Base-by-base conservation (phyloP, 148 eudicot species). In the Bassia scoparia region DNA sequence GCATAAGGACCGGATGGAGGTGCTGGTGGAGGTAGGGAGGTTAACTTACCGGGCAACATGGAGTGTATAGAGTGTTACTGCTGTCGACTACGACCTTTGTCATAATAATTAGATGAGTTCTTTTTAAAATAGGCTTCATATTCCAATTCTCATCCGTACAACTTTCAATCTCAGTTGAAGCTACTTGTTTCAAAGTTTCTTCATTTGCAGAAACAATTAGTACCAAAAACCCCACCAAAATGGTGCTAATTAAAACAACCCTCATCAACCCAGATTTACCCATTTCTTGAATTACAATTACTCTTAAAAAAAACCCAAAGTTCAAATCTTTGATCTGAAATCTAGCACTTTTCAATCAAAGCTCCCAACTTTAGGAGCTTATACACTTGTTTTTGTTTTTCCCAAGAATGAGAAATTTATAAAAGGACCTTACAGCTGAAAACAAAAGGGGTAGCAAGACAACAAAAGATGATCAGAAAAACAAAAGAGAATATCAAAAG, bases 11-110 rank as follows among this genome's bases (percentile, higher is more conserved):
- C n/a, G n/a, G n/a, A n/a, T n/a, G n/a, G n/a, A n/a, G n/a, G n/a
- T n/a, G n/a, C n/a, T n/a, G n/a, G n/a, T n/a, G n/a, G n/a, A n/a
- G n/a, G n/a, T n/a, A n/a, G n/a, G n/a, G n/a, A n/a, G n/a, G n/a
- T n/a, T n/a, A 14, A 84, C 87, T 82, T 64, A 87, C 89, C 33
- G 87, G 89, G 86, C 89, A 87, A 80, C 87, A 81, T 82, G 89
- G 18, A 29, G n/a, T n/a, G n/a, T 35, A 53, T 75, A 81, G 35
- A n/a, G 80, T 72, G 41, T 70, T 52, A n/a, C n/a, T n/a, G n/a
- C n/a, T n/a, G n/a, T 14, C 26, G 70, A 72, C 83, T 73, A 34
- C n/a, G n/a, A n/a, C n/a, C 72, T 70, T 80, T 82, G 73, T 84
- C 80, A 74, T 71, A 80, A 66, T 72, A 78, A 78, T 69, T 83